Percentiles rank a stretch among this genome's conserved stretches.
phyloP scores from a whole-genome alignment of 2,329 filamentous ascomycete genomes.

The Colletotrichum magnum region DNA sequence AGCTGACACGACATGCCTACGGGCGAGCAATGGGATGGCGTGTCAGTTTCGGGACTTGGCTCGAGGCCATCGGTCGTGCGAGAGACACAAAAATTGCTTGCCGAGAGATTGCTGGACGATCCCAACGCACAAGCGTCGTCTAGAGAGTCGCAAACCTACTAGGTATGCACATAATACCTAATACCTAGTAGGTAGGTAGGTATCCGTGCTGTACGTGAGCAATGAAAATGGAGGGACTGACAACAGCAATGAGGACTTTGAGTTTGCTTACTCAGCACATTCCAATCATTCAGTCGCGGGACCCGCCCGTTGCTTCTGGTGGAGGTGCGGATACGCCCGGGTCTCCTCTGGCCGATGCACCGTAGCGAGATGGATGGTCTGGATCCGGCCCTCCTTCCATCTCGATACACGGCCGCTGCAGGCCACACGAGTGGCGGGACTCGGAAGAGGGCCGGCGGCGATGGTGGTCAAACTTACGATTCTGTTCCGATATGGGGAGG shows the following conservation, averaged over 20 bases:
- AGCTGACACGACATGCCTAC: conserved; percentile 16
- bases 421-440: conserved; percentile 7
- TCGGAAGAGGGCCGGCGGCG: not conserved
- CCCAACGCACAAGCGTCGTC: conserved; percentile 9
- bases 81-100: conserved; percentile 25
- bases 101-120: conserved; percentile 11
- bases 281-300: not conserved
- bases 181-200: not conserved
- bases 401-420: conserved; percentile 25
- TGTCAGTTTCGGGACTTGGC: conserved; percentile 7
- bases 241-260: no score
- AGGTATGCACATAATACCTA: not conserved
- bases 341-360: conserved; percentile 22
- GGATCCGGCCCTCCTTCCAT: conserved; percentile 24
- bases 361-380: conserved; percentile 9
- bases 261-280: no score
- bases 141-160: not conserved
- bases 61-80: conserved; percentile 19
- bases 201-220: not conserved
- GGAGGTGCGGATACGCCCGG: conserved; percentile 33
- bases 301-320: conserved; percentile 16
- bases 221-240: no score
- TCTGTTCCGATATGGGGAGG: conserved; percentile 21
- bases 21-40: conserved; percentile 15
- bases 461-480: conserved; percentile 30